Conservation (phyloP, 495 filamentous ascomycete species). For the Annulohypoxylon nitens region DNA sequence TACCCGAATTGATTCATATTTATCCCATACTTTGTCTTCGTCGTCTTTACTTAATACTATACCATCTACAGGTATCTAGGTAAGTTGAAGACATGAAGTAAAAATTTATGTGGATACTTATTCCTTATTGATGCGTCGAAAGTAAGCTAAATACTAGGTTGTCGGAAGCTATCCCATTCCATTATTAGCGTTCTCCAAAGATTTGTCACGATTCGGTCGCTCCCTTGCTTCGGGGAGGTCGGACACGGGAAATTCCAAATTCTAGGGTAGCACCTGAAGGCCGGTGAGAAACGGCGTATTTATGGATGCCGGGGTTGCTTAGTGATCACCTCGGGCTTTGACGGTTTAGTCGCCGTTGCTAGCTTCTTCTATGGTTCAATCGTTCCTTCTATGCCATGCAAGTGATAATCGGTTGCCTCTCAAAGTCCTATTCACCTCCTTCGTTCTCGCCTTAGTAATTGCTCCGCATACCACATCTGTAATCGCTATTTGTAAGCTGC, state of each 20-base stretch:
- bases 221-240: conserved; percentile 1
- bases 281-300: conserved; percentile 12
- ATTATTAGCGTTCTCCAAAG: no score
- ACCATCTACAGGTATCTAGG: no score
- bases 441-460: conserved; percentile 31
- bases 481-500: conserved; percentile 19
- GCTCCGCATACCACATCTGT: not conserved
- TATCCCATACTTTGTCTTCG: no score
- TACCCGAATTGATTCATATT: no score
- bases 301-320: conserved; percentile 24
- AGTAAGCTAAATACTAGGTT: no score
- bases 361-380: no score
- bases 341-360: not conserved
- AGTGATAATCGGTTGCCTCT: not conserved
- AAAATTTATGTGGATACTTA: no score
- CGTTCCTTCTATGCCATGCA: not conserved
- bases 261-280: not conserved
- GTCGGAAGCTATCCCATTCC: no score
- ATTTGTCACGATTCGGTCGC: no score
- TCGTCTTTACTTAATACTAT: no score
- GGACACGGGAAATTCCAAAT: conserved; percentile 14
- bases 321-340: conserved; percentile 31
- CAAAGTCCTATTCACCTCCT: not conserved
- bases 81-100: no score
- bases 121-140: no score